Evolutionary conservation across 1,284 basidiomycete genomes (phyloP).

Genomic region (Heterobasidion parviporum): DNA sequence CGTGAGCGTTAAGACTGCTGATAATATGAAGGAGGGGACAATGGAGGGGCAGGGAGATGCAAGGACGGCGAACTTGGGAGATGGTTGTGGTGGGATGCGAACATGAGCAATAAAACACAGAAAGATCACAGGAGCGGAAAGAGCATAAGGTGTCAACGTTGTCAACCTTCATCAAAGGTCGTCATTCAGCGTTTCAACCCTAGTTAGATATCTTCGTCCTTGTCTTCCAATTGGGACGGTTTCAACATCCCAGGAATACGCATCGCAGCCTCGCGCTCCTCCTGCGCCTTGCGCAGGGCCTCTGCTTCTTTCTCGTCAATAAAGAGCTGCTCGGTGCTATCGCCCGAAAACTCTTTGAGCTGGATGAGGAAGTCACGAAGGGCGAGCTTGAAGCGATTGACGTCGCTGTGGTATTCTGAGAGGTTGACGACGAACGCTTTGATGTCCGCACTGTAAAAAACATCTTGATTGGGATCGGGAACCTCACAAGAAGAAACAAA

Average conservation of each 20-base stretch:
- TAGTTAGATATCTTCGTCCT: slow-evolving; percentile 73
- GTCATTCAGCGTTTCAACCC: slow-evolving; percentile 3
- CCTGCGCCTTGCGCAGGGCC: slow-evolving; percentile 55
- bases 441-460: slow-evolving; percentile 52
- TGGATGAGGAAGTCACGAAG: slow-evolving; percentile 89
- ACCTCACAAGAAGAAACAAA: slow-evolving; percentile 5
- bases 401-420: slow-evolving; percentile 83
- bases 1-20: slow-evolving; percentile 5
- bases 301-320: slow-evolving; percentile 95
- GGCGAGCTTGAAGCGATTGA: slow-evolving; percentile 91
- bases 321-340: slow-evolving; percentile 77
- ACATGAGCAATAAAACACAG: slow-evolving; percentile 1
- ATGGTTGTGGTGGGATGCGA: slow-evolving; percentile 5
- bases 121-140: not conserved
- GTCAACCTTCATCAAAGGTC: not conserved
- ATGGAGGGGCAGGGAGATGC: slow-evolving; percentile 5
- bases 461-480: not conserved
- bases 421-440: slow-evolving; percentile 75
- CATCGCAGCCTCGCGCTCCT: slow-evolving; percentile 84
- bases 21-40: slow-evolving; percentile 4
- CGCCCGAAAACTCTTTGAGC: slow-evolving; percentile 88
- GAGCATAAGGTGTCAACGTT: slow-evolving; percentile 3
- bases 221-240: slow-evolving; percentile 89
- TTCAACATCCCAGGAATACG: slow-evolving; percentile 99
- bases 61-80: not conserved